Evolutionary conservation across 2,329 filamentous ascomycete genomes (phyloP).

Genomic region (Pestalotiopsis fici): DNA sequence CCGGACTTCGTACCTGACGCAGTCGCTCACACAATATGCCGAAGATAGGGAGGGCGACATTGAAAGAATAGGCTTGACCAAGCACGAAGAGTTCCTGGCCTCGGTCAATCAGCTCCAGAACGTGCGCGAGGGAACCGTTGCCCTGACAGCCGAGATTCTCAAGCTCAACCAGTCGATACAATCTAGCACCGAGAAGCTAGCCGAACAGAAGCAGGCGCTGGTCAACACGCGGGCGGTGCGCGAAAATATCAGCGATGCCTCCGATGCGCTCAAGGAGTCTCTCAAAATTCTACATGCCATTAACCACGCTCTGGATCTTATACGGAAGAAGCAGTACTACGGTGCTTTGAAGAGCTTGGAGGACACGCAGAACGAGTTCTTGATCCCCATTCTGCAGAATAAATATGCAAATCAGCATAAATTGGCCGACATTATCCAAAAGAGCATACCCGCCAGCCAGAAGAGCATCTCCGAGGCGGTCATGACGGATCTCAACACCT

Average conservation of each 20-base stretch:
- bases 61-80: constrained; percentile 89
- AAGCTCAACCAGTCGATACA: constrained; percentile 94
- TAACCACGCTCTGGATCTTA: constrained; percentile 90
- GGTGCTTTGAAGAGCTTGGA: constrained; percentile 90
- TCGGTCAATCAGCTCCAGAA: constrained; percentile 93
- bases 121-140: constrained; percentile 87
- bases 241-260: constrained; percentile 94
- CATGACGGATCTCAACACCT: constrained; percentile 95
- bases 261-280: constrained; percentile 84
- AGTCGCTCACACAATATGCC: constrained; percentile 79
- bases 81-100: constrained; percentile 93
- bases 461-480: constrained; percentile 94
- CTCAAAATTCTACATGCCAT: constrained; percentile 89
- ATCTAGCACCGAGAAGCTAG: constrained; percentile 88
- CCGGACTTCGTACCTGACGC: constrained; percentile 71
- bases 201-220: constrained; percentile 89
- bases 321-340: constrained; percentile 94
- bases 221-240: constrained; percentile 90
- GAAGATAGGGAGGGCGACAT: constrained; percentile 88
- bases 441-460: constrained; percentile 89
- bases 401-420: constrained; percentile 94
- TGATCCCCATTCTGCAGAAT: constrained; percentile 70
- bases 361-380: constrained; percentile 92
- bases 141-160: constrained; percentile 86
- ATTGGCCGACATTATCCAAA: constrained; percentile 92